Evolutionary conservation across 768 basidiomycete species (phyloP), one percentile per base, ranked within the genome.

Genomic region (Termitomyces bulborhizus): DNA sequence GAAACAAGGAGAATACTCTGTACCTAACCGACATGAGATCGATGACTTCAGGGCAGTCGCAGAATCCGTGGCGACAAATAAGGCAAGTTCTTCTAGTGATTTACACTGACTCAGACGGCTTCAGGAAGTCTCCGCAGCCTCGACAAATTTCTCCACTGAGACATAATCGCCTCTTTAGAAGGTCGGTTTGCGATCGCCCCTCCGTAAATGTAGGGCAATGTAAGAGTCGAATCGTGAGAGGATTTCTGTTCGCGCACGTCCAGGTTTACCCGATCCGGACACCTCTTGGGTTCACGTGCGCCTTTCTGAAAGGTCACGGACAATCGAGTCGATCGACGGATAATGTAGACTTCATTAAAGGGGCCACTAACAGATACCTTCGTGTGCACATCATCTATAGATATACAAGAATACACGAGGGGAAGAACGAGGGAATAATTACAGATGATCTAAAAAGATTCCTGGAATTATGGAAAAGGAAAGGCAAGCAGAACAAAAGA

Each of bases 11-110:
- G 63, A 78, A 83, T 8, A 75, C 69, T 5, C 66, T 62, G 29
- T 64, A 60, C 39, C 65, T 52, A 52, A 73, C 64, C 36, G 69
- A 62, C 58, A 77, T 76, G 26, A 69, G 63, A n/a, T 67, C 60
- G 11, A 65, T 60, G 57, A 84, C 78, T 43, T 82, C 74, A 71
- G 63, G 1, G 74, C 78, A 2, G 64, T 60, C 0, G 76, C 78
- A 12, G 81, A 79, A 65, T 89, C 86, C 6, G 85, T 82, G 26
- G 85, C 86, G 55, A 86, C 63, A 65, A 82, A 89, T 4, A 79
- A 69, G 34, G 74, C 65, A 6, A 78, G 72, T 31, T 59, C 63
- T n/a, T 56, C 61, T 18, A 53, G 43, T 13, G 66, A 59, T 53
- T 54, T 47, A 32, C 53, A 57, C 47, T 50, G 60, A 53, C 66